Conservation (phyloP, 2,329 filamentous ascomycete genomes). For the Pseudogymnoascus sp. region DNA sequence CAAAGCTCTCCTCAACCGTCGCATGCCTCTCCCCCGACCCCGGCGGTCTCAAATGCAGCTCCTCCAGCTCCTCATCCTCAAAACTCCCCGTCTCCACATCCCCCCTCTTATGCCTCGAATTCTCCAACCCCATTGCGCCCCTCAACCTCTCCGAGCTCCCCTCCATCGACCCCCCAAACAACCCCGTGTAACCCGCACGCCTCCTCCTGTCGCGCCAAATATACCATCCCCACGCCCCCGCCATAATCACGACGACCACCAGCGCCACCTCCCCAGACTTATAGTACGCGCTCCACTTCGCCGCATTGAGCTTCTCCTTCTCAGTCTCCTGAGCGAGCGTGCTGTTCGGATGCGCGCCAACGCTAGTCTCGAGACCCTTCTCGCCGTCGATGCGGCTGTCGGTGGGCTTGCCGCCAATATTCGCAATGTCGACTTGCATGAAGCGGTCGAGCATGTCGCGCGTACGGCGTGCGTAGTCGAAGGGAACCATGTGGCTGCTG, state of each 20-base stretch:
- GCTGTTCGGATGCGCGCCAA: constrained; percentile 59
- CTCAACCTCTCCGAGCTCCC: constrained; percentile 20
- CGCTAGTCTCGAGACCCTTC: constrained; percentile 56
- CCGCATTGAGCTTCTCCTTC: constrained; percentile 53
- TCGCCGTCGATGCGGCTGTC: constrained; percentile 63
- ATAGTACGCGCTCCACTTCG: constrained; percentile 63
- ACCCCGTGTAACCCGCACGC: constrained; percentile 43
- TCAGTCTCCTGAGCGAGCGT: constrained; percentile 55
- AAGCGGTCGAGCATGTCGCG: constrained; percentile 97
- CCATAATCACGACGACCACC: constrained; percentile 56
- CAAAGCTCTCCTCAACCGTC: constrained; percentile 38
- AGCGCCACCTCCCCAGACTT: constrained; percentile 62
- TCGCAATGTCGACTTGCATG: constrained; percentile 83
- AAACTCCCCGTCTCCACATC: constrained; percentile 58
- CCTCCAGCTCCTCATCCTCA: constrained; percentile 56
- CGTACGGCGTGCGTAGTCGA: constrained; percentile 76
- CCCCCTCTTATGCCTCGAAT: constrained; percentile 38
- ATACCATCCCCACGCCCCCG: constrained; percentile 53
- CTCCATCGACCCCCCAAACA: constrained; percentile 24
- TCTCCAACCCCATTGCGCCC: constrained; percentile 34
- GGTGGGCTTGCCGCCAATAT: constrained; percentile 65
- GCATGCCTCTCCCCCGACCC: constrained; percentile 29
- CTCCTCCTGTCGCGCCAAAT: constrained; percentile 54
- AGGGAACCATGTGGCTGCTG: constrained; percentile 96
- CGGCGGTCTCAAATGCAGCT: constrained; percentile 38